Evolutionary conservation across 139 green algal species (phyloP).

Genomic region (Nannochloris sp.): DNA sequence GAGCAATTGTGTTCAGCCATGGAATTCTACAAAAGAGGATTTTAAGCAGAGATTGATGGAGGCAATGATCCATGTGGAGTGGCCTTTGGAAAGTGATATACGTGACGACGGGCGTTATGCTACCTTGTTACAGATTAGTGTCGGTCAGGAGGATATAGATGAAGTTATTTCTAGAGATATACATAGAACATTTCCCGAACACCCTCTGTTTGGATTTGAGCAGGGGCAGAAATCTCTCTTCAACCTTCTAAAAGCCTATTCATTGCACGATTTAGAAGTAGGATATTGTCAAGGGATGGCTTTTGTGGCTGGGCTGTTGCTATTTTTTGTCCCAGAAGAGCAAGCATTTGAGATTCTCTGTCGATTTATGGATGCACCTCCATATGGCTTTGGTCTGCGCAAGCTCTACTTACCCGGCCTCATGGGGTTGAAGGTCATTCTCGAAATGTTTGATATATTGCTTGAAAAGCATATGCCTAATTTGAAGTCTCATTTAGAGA

Average conservation of each 20-base stretch:
- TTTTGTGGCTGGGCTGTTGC: conserved; percentile 81
- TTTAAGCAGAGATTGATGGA: conserved; percentile 36
- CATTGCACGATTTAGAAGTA: conserved; percentile 71
- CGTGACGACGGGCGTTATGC: conserved; percentile 45
- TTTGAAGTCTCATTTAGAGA: conserved; percentile 44
- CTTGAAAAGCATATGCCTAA: conserved; percentile 35
- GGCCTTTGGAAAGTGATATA: conserved; percentile 37
- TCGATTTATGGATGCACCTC: conserved; percentile 15
- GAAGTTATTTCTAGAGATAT: conserved; percentile 87
- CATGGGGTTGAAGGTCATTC: conserved; percentile 52
- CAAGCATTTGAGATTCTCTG: conserved; percentile 72
- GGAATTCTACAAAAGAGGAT: neutral
- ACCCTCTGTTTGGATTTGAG: conserved; percentile 66
- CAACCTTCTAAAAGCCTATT: conserved; percentile 85
- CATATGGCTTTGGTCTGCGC: conserved; percentile 55
- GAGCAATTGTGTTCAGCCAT: neutral
- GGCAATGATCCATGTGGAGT: conserved; percentile 50
- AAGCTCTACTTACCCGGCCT: conserved; percentile 72
- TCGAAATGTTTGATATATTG: conserved; percentile 41
- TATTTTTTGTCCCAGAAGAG: conserved; percentile 90
- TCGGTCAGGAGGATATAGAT: conserved; percentile 69
- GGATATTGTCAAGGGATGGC: conserved; percentile 89
- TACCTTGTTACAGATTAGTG: conserved; percentile 65
- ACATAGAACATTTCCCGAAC: conserved; percentile 89
- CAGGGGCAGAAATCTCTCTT: conserved; percentile 71